These are phyloP conservation scores for Hippophae gyantsensis DNA, from an alignment of 306 rosid genomes.

Conservation along the genomic window DNA sequence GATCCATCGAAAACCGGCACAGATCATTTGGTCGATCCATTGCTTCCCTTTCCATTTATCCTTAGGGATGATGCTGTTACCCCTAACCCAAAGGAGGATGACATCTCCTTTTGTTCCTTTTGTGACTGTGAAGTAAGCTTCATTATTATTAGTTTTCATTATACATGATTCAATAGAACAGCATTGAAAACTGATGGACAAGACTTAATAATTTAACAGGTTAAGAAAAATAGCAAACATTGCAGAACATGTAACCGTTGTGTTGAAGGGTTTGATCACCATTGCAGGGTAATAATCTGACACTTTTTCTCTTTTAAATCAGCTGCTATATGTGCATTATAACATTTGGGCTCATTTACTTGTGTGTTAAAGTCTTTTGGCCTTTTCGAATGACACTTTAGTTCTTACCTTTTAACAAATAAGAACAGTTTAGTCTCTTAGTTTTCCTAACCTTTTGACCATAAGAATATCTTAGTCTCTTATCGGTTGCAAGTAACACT, in stretches of 20 bases:
- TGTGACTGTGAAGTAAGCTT: slow-evolving; percentile 63
- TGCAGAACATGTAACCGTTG: slow-evolving; percentile 95
- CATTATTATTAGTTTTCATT: neutral
- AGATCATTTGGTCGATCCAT: slow-evolving; percentile 45
- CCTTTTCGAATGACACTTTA: neutral
- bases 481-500: too few relatives aligned
- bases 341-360: too few relatives aligned
- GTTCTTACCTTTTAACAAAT: neutral
- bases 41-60: slow-evolving; percentile 72
- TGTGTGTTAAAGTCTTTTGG: neutral
- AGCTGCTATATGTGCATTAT: neutral
- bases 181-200: too few relatives aligned
- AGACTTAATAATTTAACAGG: slow-evolving; percentile 32
- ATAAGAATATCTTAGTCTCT: too few relatives aligned
- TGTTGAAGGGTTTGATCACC: slow-evolving; percentile 94
- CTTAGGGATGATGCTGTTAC: slow-evolving; percentile 59
- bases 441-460: too few relatives aligned
- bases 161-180: neutral
- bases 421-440: too few relatives aligned
- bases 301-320: neutral
- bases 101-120: slow-evolving; percentile 68
- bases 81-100: slow-evolving; percentile 57
- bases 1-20: slow-evolving; percentile 50
- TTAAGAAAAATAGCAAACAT: slow-evolving; percentile 76
- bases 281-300: slow-evolving; percentile 61